A percentile compares a stretch with the other conserved stretches of the same genome.
Evolutionary conservation across 257 asterid genomes (phyloP).

Genomic region (Ocimum tenuiflorum): DNA sequence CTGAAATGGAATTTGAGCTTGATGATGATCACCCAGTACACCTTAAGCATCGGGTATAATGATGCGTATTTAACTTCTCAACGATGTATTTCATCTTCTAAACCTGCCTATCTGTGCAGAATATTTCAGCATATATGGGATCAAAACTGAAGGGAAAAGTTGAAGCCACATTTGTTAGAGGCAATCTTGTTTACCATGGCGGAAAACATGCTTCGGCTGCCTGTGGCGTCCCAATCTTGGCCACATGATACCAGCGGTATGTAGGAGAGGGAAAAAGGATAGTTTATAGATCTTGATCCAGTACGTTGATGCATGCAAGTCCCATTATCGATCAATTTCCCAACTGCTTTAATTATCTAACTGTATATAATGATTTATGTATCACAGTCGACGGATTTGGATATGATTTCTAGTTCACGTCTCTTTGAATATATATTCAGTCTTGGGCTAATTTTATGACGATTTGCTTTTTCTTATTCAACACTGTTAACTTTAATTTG

Average conservation of each 20-base stretch:
- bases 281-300: not conserved
- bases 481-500: too few species aligned
- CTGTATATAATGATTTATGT: conserved; percentile 23
- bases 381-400: too few species aligned
- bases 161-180: conserved; percentile 63
- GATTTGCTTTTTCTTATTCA: too few species aligned
- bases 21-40: conserved; percentile 50
- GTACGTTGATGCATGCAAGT: too few species aligned
- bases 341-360: not conserved
- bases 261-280: not conserved
- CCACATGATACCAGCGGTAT: conserved; percentile 16
- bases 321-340: too few species aligned
- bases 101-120: conserved; percentile 36
- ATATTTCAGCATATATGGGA: conserved; percentile 80
- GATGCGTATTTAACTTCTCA: too few species aligned
- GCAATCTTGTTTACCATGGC: conserved; percentile 61
- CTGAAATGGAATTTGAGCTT: conserved; percentile 64
- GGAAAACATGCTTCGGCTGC: conserved; percentile 70
- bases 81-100: not conserved
- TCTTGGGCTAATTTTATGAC: too few species aligned
- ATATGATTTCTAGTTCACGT: too few species aligned
- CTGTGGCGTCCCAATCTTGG: conserved; percentile 66
- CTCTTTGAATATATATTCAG: too few species aligned
- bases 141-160: conserved; percentile 71
- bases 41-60: conserved; percentile 68